Evolutionary conservation across 2,329 filamentous ascomycete species (phyloP).

Genomic region (Sporothrix brunneoviolacea): DNA sequence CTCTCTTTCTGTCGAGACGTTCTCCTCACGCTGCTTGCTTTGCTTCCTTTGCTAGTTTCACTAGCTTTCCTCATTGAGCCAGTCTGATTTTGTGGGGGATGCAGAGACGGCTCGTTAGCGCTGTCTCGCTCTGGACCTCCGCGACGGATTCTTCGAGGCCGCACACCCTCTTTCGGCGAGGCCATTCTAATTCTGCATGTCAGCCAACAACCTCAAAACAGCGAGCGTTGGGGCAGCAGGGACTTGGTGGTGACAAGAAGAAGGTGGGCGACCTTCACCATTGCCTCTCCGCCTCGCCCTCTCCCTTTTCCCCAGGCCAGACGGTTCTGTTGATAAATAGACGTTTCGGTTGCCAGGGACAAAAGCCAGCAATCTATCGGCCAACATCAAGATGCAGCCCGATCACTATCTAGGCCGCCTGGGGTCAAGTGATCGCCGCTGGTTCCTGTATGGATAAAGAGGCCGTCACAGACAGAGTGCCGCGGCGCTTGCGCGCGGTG

Average conservation of each 20-base stretch:
- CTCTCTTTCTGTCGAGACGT: too few relatives aligned
- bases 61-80: too few relatives aligned
- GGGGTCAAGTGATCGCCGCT: background rate
- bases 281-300: too few relatives aligned
- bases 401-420: background rate
- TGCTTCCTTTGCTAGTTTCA: too few relatives aligned
- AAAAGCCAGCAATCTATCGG: background rate
- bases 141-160: background rate
- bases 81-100: too few relatives aligned
- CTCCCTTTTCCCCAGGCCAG: too few relatives aligned
- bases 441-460: background rate
- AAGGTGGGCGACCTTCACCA: too few relatives aligned
- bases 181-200: too few relatives aligned
- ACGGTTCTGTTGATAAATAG: background rate
- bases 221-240: too few relatives aligned
- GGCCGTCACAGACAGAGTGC: constrained; percentile 3
- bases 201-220: too few relatives aligned
- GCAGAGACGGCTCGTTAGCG: constrained; percentile 7
- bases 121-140: background rate
- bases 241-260: too few relatives aligned
- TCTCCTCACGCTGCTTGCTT: too few relatives aligned
- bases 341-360: constrained; percentile 3
- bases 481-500: background rate
- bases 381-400: background rate
- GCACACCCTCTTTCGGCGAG: constrained; percentile 3